A percentile compares a stretch with the other conserved stretches of the same genome.
These are phyloP conservation scores for Tulasnella sp. DNA, from an alignment of 768 basidiomycete genomes.

Conservation along the genomic window DNA sequence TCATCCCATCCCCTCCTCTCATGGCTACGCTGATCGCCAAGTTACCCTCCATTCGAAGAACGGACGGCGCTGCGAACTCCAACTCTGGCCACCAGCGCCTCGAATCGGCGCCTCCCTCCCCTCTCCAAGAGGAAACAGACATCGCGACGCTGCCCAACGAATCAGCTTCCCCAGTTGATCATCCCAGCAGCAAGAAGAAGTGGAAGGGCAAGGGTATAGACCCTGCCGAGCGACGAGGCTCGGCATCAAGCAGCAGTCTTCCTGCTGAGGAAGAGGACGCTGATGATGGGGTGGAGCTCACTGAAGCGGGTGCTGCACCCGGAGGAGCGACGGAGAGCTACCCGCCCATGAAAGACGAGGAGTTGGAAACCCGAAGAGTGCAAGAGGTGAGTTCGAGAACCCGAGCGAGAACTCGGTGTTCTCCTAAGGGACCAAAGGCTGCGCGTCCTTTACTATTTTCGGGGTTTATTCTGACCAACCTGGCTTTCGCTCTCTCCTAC, in stretches of 20 bases:
- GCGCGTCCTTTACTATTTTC: neutral
- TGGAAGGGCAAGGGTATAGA: slow-evolving; percentile 42
- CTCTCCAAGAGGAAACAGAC: slow-evolving; percentile 28
- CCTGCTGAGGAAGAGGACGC: slow-evolving; percentile 38
- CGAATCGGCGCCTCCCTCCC: slow-evolving; percentile 33
- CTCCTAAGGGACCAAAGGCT: neutral
- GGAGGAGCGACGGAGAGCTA: slow-evolving; percentile 50
- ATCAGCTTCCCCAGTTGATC: neutral
- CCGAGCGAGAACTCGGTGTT: neutral
- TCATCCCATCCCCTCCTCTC: neutral
- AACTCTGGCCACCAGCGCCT: slow-evolving; percentile 24
- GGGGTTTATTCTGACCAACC: neutral
- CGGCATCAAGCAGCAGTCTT: neutral
- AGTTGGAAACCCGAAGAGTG: slow-evolving; percentile 67
- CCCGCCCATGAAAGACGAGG: slow-evolving; percentile 69
- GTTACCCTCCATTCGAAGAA: slow-evolving; percentile 25
- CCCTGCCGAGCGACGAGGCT: slow-evolving; percentile 3
- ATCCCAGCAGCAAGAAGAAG: slow-evolving; percentile 24
- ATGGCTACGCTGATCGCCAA: slow-evolving; percentile 30
- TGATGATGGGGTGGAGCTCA: slow-evolving; percentile 42
- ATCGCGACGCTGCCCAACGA: slow-evolving; percentile 18
- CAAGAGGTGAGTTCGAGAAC: slow-evolving; percentile 61
- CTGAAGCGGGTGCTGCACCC: slow-evolving; percentile 42
- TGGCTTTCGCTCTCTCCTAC: neutral
- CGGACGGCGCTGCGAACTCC: neutral